Evolutionary conservation across 2,329 filamentous ascomycete species (phyloP).

Genomic region (Talaromyces funiculosus): DNA sequence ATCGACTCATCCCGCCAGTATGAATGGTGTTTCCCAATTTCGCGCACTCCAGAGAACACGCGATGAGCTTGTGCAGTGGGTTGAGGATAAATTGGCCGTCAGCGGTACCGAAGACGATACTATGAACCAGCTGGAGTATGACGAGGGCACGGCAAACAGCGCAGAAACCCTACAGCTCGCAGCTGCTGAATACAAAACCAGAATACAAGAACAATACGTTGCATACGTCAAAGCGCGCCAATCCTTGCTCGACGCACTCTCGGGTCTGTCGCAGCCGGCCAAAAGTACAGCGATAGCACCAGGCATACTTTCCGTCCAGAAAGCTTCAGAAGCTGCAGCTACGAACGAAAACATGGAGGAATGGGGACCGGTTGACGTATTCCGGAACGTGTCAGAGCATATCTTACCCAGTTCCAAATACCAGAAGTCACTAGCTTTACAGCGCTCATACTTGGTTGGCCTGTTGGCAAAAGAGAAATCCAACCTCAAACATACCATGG

Average conservation of each 20-base stretch:
- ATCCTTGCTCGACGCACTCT: slow-evolving; percentile 30
- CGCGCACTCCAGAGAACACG: slow-evolving; percentile 41
- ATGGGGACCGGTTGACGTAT: slow-evolving; percentile 24
- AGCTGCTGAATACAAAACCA: slow-evolving; percentile 27
- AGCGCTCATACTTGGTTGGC: slow-evolving; percentile 34
- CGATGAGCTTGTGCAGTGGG: slow-evolving; percentile 47
- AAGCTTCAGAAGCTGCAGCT: slow-evolving; percentile 15
- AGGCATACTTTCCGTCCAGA: slow-evolving; percentile 6
- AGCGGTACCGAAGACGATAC: slow-evolving; percentile 27
- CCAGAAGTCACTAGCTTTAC: slow-evolving; percentile 33
- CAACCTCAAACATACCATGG: slow-evolving; percentile 31
- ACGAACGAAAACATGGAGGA: slow-evolving; percentile 8
- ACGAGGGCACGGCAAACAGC: slow-evolving; percentile 26
- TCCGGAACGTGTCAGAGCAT: slow-evolving; percentile 29
- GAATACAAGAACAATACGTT: slow-evolving; percentile 32
- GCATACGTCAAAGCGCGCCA: slow-evolving; percentile 33
- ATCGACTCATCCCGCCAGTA: not conserved
- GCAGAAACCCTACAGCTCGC: slow-evolving; percentile 23
- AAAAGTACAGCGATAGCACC: slow-evolving; percentile 17
- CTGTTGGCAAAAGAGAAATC: slow-evolving; percentile 36
- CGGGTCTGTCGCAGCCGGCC: slow-evolving; percentile 32
- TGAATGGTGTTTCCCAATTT: slow-evolving; percentile 17
- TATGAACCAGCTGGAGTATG: slow-evolving; percentile 17
- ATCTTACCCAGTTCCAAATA: slow-evolving; percentile 32
- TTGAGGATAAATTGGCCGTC: slow-evolving; percentile 43